These are phyloP conservation scores for Emergomyces pasteurianus DNA, from an alignment of 2,329 filamentous ascomycete genomes.

Conservation along the genomic window DNA sequence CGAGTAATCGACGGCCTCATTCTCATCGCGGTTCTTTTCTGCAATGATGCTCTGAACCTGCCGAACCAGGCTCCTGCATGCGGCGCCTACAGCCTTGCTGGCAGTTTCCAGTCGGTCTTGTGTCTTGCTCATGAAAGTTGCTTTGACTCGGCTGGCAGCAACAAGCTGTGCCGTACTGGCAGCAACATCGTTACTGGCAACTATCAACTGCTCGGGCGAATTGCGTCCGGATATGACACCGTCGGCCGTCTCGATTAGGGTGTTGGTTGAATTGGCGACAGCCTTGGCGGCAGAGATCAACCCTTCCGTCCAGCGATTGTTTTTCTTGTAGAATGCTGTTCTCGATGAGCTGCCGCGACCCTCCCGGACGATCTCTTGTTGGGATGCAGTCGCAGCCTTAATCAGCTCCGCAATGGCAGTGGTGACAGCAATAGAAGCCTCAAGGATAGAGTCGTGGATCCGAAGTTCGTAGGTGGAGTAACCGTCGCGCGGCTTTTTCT, in stretches of 20 bases:
- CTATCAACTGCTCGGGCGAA: slow-evolving; percentile 92
- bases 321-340: slow-evolving; percentile 98
- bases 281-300: slow-evolving; percentile 96
- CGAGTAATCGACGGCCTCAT: slow-evolving; percentile 71
- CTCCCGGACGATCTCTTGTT: slow-evolving; percentile 92
- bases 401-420: slow-evolving; percentile 89
- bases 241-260: slow-evolving; percentile 93
- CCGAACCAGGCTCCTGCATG: slow-evolving; percentile 75
- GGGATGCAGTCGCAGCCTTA: slow-evolving; percentile 82
- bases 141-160: slow-evolving; percentile 90
- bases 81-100: slow-evolving; percentile 81
- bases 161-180: slow-evolving; percentile 94
- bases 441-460: slow-evolving; percentile 89
- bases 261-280: slow-evolving; percentile 86
- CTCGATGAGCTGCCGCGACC: slow-evolving; percentile 76
- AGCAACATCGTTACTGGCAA: slow-evolving; percentile 92
- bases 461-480: slow-evolving; percentile 94
- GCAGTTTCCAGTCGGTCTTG: slow-evolving; percentile 86
- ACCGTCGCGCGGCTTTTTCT: slow-evolving; percentile 89
- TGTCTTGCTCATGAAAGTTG: slow-evolving; percentile 93
- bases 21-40: slow-evolving; percentile 66
- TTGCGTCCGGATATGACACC: slow-evolving; percentile 86
- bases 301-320: slow-evolving; percentile 98
- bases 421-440: slow-evolving; percentile 85
- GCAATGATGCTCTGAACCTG: slow-evolving; percentile 94